A percentile compares a stretch with the other conserved stretches of the same genome.
These are phyloP conservation scores for Eucalyptus erythrocorys DNA, from an alignment of 345 rosid species.

Conservation along the genomic window DNA sequence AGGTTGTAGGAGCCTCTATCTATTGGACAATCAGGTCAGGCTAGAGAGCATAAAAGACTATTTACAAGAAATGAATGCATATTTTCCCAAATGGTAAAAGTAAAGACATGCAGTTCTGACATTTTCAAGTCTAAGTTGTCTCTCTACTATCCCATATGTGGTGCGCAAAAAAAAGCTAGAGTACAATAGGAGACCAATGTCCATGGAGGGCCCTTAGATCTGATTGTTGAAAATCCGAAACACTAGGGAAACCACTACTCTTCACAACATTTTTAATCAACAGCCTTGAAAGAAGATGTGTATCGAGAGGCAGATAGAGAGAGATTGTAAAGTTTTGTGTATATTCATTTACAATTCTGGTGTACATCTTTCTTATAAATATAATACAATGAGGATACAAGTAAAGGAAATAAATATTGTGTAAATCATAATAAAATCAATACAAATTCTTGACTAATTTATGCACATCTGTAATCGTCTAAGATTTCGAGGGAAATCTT, in stretches of 20 bases:
- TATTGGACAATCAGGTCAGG: not conserved
- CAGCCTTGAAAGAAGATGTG: no score
- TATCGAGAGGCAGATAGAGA: no score
- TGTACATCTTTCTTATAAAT: no score
- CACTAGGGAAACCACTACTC: constrained; percentile 21
- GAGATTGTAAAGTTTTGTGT: no score
- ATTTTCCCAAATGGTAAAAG: not conserved
- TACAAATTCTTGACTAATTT: no score
- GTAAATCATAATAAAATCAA: no score
- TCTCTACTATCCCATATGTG: not conserved
- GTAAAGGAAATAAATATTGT: no score
- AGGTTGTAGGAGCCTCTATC: not conserved
- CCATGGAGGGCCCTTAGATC: constrained; percentile 18
- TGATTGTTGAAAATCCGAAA: constrained; percentile 9
- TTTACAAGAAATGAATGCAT: not conserved
- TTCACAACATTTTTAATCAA: constrained; percentile 5
- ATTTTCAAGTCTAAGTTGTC: not conserved
- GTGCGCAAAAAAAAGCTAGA: not conserved
- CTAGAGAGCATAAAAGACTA: not conserved
- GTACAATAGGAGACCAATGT: not conserved
- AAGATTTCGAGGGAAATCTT: no score
- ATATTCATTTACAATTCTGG: no score
- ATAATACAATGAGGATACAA: no score
- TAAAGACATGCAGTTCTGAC: not conserved
- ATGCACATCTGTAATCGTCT: no score